A percentile compares a stretch with the other conserved stretches of the same genome.
phyloP scores from a whole-genome alignment of 345 rosid species.

The Abelmoschus esculentus region DNA sequence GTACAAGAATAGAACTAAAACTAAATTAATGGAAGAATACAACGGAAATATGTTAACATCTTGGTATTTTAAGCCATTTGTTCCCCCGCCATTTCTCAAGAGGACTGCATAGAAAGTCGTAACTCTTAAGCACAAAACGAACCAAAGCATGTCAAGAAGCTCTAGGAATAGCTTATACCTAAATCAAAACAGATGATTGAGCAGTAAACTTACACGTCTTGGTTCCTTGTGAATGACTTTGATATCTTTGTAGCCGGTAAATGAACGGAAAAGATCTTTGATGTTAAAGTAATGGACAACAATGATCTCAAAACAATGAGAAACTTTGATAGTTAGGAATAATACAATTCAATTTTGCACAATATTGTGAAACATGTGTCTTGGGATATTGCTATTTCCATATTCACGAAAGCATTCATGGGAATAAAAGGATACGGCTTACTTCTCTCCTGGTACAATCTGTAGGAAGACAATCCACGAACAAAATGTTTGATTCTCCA shows the following conservation, averaged over 20 bases:
- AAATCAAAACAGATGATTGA: neutral
- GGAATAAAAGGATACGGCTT: slow-evolving; percentile 49
- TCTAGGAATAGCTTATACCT: neutral
- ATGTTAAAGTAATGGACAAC: slow-evolving; percentile 20
- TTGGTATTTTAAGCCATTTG: neutral
- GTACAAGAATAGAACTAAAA: neutral
- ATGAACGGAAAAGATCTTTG: slow-evolving; percentile 55
- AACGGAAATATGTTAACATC: neutral
- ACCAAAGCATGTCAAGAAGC: neutral
- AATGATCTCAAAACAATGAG: slow-evolving; percentile 2
- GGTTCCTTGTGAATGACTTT: slow-evolving; percentile 56
- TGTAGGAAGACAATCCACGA: slow-evolving; percentile 52
- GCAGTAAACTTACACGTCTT: slow-evolving; percentile 35
- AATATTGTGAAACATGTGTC: neutral
- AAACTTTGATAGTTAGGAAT: neutral
- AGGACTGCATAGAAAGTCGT: neutral
- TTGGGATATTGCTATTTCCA: neutral
- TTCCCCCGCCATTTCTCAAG: neutral
- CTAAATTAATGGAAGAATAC: neutral
- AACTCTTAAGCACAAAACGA: neutral
- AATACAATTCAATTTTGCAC: neutral
- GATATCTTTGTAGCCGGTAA: slow-evolving; percentile 52
- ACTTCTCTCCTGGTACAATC: slow-evolving; percentile 67
- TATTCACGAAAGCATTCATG: neutral
- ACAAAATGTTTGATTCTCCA: slow-evolving; percentile 40